These are phyloP conservation scores for Yamadazyma epiphylla DNA, from an alignment of 1,139 yeast species.

Conservation along the genomic window DNA sequence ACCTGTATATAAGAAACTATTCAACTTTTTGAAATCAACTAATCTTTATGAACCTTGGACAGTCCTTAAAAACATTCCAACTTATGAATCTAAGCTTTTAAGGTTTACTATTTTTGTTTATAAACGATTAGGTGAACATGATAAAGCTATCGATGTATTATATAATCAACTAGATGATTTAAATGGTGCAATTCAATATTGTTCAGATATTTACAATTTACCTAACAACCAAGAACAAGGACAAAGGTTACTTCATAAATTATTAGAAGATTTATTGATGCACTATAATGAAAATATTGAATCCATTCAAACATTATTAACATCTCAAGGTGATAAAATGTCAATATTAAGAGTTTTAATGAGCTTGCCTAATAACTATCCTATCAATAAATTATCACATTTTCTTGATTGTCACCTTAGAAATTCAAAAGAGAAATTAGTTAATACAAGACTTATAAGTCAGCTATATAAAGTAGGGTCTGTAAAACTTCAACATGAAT, in stretches of 20 bases:
- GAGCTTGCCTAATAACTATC: slow-evolving; percentile 48
- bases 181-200: slow-evolving; percentile 55
- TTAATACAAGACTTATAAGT: slow-evolving; percentile 25
- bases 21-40: slow-evolving; percentile 31
- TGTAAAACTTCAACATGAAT: slow-evolving; percentile 28
- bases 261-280: slow-evolving; percentile 36
- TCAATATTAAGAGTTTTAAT: slow-evolving; percentile 48
- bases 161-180: slow-evolving; percentile 58
- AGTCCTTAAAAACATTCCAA: slow-evolving; percentile 35
- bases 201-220: slow-evolving; percentile 45
- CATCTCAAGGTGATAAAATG: slow-evolving; percentile 51
- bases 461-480: slow-evolving; percentile 38
- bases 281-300: slow-evolving; percentile 27
- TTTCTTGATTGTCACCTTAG: slow-evolving; percentile 50
- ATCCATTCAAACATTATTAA: slow-evolving; percentile 41
- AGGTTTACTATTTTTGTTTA: slow-evolving; percentile 57
- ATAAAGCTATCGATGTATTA: slow-evolving; percentile 60
- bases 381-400: slow-evolving; percentile 37
- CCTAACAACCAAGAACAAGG: slow-evolving; percentile 39
- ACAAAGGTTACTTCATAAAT: slow-evolving; percentile 29
- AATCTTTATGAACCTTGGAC: slow-evolving; percentile 46
- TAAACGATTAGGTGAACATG: slow-evolving; percentile 58
- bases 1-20: slow-evolving; percentile 30
- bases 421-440: slow-evolving; percentile 19
- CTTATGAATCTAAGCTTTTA: slow-evolving; percentile 30